Conservation (phyloP, 1,284 basidiomycete species). For the Xerocomus amazonicus region DNA sequence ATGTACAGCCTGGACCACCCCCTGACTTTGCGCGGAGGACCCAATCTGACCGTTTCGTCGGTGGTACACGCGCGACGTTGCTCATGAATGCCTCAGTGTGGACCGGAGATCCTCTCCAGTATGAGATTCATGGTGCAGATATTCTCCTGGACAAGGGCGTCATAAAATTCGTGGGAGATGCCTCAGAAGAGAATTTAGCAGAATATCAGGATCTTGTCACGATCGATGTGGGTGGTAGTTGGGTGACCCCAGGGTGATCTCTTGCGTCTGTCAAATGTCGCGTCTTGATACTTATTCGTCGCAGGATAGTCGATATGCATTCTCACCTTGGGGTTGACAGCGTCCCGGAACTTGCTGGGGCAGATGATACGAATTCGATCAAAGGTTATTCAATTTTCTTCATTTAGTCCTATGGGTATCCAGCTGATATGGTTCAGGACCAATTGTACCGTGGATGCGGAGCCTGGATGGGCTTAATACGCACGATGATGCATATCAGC, state of each 20-base stretch:
- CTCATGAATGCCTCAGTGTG: conserved; percentile 70
- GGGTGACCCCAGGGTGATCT: conserved; percentile 46
- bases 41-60: conserved; percentile 57
- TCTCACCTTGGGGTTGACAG: conserved; percentile 59
- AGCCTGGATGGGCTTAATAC: conserved; percentile 34
- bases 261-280: not conserved
- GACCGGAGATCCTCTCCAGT: conserved; percentile 56
- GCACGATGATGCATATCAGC: conserved; percentile 33
- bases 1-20: conserved; percentile 28
- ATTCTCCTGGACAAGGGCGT: conserved; percentile 46
- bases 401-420: not conserved
- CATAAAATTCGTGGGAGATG: conserved; percentile 40
- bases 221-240: conserved; percentile 42
- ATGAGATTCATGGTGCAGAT: conserved; percentile 50
- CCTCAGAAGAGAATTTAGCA: conserved; percentile 28
- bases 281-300: conserved; percentile 1
- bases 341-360: conserved; percentile 43
- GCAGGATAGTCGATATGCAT: conserved; percentile 55
- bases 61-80: conserved; percentile 50
- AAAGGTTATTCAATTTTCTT: conserved; percentile 30
- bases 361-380: conserved; percentile 42
- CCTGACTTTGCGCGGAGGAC: conserved; percentile 41
- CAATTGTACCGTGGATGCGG: conserved; percentile 41
- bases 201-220: conserved; percentile 26
- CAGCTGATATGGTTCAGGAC: conserved; percentile 23